Evolutionary conservation across 2,329 filamentous ascomycete genomes (phyloP), one percentile per base, ranked within the genome.

Genomic region (Calycina herbarum): DNA sequence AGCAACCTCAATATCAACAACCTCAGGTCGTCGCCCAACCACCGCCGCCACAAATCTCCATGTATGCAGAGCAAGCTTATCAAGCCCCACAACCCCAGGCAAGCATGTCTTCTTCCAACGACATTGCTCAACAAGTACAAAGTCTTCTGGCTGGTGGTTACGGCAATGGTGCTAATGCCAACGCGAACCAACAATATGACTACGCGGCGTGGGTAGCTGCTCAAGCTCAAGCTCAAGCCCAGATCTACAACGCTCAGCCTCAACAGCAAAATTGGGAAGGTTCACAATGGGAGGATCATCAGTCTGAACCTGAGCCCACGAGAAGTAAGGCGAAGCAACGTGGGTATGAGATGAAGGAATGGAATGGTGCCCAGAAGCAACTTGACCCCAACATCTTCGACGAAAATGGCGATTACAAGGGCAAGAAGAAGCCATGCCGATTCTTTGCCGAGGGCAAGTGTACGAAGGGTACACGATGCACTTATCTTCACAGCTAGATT

Each of bases 361-460:
- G 65, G 63, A 61, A 62, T 24, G 63, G 61, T 13, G n/a, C 51
- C 1, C 48, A 54, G 20, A 59, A 59, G 6, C 66, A 65, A 6
- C 63, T 63, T 10, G 65, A 64, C 17, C 38, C 62, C 1, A 45
- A 66, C 15, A 64, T 69, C 4, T 71, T 75, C 40, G 73, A 74
- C 45, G 71, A 73, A 48, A 72, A 73, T 59, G 73, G 73, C 35
- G 71, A 89, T 72, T 76, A 77, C 61, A 76, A 74, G 66, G 72
- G 84, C 82, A 86, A 87, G 64, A 90, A 88, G 56, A 87, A 90
- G 73, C 83, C 88, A 5, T 92, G 90, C 76, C 84, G 83, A 24
- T 93, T 91, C 76, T 92, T 82, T 81, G 82, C 85, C 65, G 85
- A 90, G 74, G 89, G 89, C 15, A 88, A 88, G 74, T 92, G 90